Evolutionary conservation across 1,284 basidiomycete genomes (phyloP), one percentile per base, ranked within the genome.

Genomic region (Coriolopsis trogii): DNA sequence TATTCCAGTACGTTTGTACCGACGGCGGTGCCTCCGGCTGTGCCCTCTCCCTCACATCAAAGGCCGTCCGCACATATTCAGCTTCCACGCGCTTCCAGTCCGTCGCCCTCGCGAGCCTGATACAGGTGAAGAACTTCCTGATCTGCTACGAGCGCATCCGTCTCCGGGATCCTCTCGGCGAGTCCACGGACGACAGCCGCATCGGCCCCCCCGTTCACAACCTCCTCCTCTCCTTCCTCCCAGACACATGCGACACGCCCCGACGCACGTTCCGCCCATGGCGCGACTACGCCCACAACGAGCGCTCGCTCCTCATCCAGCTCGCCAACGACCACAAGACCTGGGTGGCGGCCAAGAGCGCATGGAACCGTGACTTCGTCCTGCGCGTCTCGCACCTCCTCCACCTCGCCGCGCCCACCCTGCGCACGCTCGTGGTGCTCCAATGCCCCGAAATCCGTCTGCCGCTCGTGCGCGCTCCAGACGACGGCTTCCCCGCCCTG

Each of bases 11-110:
- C 1, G 49, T 42, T 29, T 59, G 58, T 29, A 52, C 49, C 21
- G 58, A 59, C 38, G 58, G 58, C 25, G 58, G 58, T 13, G 12
- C 13, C 9, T 48, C 52, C n/a, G 58, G 58, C 18, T 56, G 54
- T 20, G 46, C 55, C 2, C 46, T 59, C 36, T 51, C 58, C 8
- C 44, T 40, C 8, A 49, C 52, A 3, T 56, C 54, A 44, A 49
- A 51, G 23, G 25, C 44, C 8, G 43, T 49, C 33, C 54, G 52
- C 6, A 28, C 31, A 3, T 28, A 45, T 2, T 54, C 58, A 12
- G 38, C 55, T 4, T 13, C 43, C 3, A 41, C 50, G 3, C 58
- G 58, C 41, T 41, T 59, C 23, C 18, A 52, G 38, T 56, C 58
- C 24, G 49, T 59, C 28, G 26, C 34, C 21, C 49, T 59, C 33